Evolutionary conservation across 2,329 filamentous ascomycete species (phyloP).

Genomic region (Fusarium bulbicola): DNA sequence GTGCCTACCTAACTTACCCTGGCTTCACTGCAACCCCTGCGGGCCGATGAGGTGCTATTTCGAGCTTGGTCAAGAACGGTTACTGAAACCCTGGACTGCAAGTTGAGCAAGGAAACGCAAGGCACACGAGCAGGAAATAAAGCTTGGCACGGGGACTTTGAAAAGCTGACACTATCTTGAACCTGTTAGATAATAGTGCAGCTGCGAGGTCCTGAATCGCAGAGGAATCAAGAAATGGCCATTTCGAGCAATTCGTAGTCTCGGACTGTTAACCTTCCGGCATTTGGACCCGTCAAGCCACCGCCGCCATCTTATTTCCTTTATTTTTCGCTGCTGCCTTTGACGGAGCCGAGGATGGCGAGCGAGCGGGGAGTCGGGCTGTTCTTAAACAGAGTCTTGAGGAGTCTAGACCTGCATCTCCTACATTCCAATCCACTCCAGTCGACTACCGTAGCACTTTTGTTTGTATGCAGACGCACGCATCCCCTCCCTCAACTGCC

Average conservation of each 20-base stretch:
- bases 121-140: constrained; percentile 1
- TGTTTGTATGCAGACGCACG: constrained; percentile 9
- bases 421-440: constrained; percentile 5
- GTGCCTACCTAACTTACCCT: background rate
- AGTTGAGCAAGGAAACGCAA: constrained; percentile 12
- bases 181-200: background rate
- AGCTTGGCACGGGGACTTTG: constrained; percentile 26
- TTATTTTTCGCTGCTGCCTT: background rate
- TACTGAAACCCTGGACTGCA: background rate
- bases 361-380: background rate
- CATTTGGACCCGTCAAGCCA: constrained; percentile 12
- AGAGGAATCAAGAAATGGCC: background rate
- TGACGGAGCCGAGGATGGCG: background rate
- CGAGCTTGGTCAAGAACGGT: background rate
- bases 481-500: constrained; percentile 9
- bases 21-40: constrained; percentile 1
- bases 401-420: constrained; percentile 11
- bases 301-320: constrained; percentile 12
- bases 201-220: background rate
- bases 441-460: constrained; percentile 4
- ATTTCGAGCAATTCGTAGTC: background rate
- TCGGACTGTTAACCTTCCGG: constrained; percentile 17
- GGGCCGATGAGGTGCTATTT: constrained; percentile 15
- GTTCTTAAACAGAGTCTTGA: constrained; percentile 1
- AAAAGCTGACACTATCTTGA: background rate